Base-by-base conservation (phyloP, 768 basidiomycete species). In the Inosperma sp. region DNA sequence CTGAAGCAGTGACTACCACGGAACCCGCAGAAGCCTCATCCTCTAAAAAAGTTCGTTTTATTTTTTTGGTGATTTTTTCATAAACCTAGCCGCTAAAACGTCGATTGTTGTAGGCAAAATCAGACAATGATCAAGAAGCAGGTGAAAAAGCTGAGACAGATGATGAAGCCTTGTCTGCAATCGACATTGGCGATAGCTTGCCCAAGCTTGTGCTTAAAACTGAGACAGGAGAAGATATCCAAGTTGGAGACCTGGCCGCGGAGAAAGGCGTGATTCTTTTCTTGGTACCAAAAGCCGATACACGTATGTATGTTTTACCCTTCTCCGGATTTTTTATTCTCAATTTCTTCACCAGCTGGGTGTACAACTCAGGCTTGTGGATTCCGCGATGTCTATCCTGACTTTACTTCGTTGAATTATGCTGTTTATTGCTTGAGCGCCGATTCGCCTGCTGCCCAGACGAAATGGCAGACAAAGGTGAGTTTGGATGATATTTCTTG, bases 301-400 rank as follows among this genome's bases (percentile, higher is more conserved):
- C 88, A 16, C 83, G 86, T 92, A 59, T 57, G 85, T 67, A 3
- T 22, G 45, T 54, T 46, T 17, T 19, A 5, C 40, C 13, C 8
- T 45, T 25, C 19, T 16, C 25, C n/a, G n/a, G n/a, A n/a, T n/a
- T n/a, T n/a, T n/a, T n/a, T n/a, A n/a, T n/a, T 47, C 54, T 31
- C 39, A 13, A 36, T 51, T 46, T 41, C 19, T 17, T 16, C 35
- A 7, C 54, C 43, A 89, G 88, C 87, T 47, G 93, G 94, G 26
- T 96, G 94, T 71, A 97, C 93, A 3, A 84, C 71, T 29, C 93
- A 97, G 65, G 93, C 94, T 0, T 97, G 94, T 64, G 88, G 84
- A 4, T 98, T 88, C 76, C 78, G 92, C 16, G 93, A 97, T 64
- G 74, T 73, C 46, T 89, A 86, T 65, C 78, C 83, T 4, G 84